Base-by-base conservation (phyloP, 176 grass and related monocot species). In the Poa pratensis region DNA sequence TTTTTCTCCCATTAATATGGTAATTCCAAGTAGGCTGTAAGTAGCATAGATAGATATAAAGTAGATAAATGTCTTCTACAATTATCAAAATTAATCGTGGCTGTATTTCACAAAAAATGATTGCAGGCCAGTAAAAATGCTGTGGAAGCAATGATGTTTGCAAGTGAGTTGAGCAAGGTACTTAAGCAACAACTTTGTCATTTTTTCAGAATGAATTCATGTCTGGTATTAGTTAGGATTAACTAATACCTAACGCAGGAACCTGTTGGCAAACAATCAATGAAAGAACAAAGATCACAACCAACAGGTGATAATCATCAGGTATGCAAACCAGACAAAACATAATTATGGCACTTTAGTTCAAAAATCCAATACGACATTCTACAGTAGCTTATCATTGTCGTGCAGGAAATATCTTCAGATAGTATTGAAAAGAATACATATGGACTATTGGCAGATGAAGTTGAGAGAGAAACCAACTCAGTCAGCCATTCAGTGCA, bases 361-460 rank as follows among this genome's bases (percentile, higher is more conserved):
- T 34, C 0, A 17, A 35, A 18, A 67, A 17, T 60, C 2, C 19
- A 32, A 52, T 68, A 67, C 20, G 26, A 27, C 18, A 67, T 80
- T 50, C 63, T 17, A 15, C 30, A 16, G 78, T 68, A 80, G 17
- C 78, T 80, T 68, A 81, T 53, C 16, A 52, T 9, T 81, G 32
- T 51, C 30, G n/a, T 69, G 64, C 45, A 81, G 63, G 79, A 81
- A 23, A 3, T 69, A 54, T 81, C 79, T 52, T 81, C 79, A 69
- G 34, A 54, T 51, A 34, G 28, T 9, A 54, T 54, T 39, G 79
- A 81, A 35, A 81, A 54, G 22, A 69, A 51, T 69, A 35, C 48
- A 81, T 27, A 26, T 69, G 20, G 28, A 39, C 48, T 23, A 54
- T 69, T 69, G 19, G 28, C 6, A 81, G 28, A 81, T 69, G 49